Base-by-base conservation (phyloP, 257 asterid species). In the Jacaranda copaia region DNA sequence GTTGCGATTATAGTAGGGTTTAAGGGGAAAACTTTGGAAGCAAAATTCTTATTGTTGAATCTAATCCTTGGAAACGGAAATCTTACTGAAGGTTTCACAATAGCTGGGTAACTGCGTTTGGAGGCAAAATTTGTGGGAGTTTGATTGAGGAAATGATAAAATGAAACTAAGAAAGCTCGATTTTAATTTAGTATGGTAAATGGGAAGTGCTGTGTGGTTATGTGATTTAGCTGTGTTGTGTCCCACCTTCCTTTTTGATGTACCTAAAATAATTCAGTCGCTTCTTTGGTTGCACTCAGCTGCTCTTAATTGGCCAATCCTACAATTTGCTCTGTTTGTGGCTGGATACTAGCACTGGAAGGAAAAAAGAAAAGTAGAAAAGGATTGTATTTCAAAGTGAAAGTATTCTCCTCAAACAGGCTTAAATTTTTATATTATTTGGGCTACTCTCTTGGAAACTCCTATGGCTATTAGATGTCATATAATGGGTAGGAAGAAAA, bases 1-100 rank as follows among this genome's bases (percentile, higher is more conserved):
- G 39, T 20, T 74, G 32, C 35, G 62, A 71, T 65, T 38, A 59
- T 65, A 12, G 60, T 69, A 77, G 82, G 79, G 82, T 68, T 82
- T 69, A 60, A 14, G 68, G 53, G 25, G 75, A 65, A 43, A 35
- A 20, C 75, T 52, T 19, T 51, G 42, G 48, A 35, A n/a, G 16
- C 20, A 39, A 38, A 46, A 5, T 67, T 14, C 53, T 55, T 64
- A 4, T 15, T 53, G 32, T 46, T 39, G 51, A 4, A 72, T 63
- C 51, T 62, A 18, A 64, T 69, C 40, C 1, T 60, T n/a, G 42
- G 35, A 36, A 4, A 42, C 5, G 12, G 46, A 42, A 56, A 53
- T 72, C 67, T 39, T 57, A 40, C 18, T 35, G 53, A 71, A 49
- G 56, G 12, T 18, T 10, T 75, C 38, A 66, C 18, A 9, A 5